These are phyloP conservation scores for Lathyrus sativus DNA, from an alignment of 306 rosid species.

Conservation along the genomic window DNA sequence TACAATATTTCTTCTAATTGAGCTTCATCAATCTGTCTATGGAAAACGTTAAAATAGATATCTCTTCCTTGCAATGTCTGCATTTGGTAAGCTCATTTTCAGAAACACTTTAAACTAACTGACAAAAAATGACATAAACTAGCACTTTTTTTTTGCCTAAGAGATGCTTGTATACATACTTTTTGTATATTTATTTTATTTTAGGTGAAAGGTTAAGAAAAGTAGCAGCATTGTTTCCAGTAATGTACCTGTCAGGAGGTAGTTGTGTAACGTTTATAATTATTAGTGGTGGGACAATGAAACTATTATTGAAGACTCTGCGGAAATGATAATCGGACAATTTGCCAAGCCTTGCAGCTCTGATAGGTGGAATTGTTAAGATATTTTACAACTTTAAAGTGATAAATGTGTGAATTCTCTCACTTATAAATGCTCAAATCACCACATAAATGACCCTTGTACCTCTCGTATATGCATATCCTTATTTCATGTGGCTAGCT, in stretches of 20 bases:
- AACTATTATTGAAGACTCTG: conserved; percentile 45
- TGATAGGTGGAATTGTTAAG: conserved; percentile 64
- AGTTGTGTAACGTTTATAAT: conserved; percentile 47
- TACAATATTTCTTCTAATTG: conserved; percentile 44
- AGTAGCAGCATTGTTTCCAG: conserved; percentile 49
- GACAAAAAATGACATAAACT: no score
- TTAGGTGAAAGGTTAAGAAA: conserved; percentile 44
- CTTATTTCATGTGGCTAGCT: conserved; percentile 73
- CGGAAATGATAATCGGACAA: background rate
- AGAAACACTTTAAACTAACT: no score
- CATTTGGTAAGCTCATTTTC: conserved; percentile 42
- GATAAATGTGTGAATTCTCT: no score
- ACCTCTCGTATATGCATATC: conserved; percentile 67
- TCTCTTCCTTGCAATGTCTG: conserved; percentile 51
- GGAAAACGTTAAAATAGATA: conserved; percentile 50
- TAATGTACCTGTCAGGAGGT: conserved; percentile 57
- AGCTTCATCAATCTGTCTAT: conserved; percentile 49
- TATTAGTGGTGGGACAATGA: conserved; percentile 48
- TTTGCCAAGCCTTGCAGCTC: conserved; percentile 49
- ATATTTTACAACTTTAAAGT: no score
- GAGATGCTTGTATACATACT: no score
- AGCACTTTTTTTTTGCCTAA: no score
- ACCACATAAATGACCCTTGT: conserved; percentile 51
- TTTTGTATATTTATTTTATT: background rate
- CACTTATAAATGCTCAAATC: no score